Base-by-base conservation (phyloP, 2,329 filamentous ascomycete species). In the Aspergillus thermomutatus region DNA sequence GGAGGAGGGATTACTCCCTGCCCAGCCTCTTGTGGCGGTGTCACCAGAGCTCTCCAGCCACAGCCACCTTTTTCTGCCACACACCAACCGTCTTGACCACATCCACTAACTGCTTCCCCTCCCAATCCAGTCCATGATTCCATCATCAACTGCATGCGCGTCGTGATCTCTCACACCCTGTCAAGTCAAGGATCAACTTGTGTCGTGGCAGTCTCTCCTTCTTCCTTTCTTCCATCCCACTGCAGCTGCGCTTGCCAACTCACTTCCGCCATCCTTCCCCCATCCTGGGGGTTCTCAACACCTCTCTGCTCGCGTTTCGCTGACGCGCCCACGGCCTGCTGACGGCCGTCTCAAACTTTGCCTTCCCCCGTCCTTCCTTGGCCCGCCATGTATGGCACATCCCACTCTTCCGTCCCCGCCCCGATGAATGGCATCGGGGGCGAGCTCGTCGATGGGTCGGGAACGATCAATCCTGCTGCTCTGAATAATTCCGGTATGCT, bases 401-500 rank as follows among this genome's bases (percentile, higher is more conserved):
- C 75, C 64, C 75, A 77, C 60, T 72, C 75, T 50, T 67, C 73
- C 80, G 81, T 83, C 74, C 80, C 82, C 75, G 82, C 84, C 76
- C 83, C 87, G 76, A 88, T 87, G 81, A 88, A 87, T 81, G 85
- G 86, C 77, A 73, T 81, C 66, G 75, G 72, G 64, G 71, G 69
- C 57, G 77, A 77, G 56, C 71, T 78, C 59, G 80, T 82, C 69
- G 88, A 89, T 83, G 88, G 90, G 75, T 88, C 88, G 81, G 90
- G 89, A 74, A 95, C 91, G 72, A 94, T 96, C 82, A 91, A 95
- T 82, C 91, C 91, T 74, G 90, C 90, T 71, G 90, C 89, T 63
- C 83, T 96, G 80, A 91, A 89, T 79, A 87, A 87, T 73, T 80
- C 87, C 80, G 86, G 89, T 93, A 87, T 69, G 75, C 50, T 59